These are phyloP conservation scores for Kuraishia hungarica DNA, from an alignment of 805 yeast species.

Conservation along the genomic window DNA sequence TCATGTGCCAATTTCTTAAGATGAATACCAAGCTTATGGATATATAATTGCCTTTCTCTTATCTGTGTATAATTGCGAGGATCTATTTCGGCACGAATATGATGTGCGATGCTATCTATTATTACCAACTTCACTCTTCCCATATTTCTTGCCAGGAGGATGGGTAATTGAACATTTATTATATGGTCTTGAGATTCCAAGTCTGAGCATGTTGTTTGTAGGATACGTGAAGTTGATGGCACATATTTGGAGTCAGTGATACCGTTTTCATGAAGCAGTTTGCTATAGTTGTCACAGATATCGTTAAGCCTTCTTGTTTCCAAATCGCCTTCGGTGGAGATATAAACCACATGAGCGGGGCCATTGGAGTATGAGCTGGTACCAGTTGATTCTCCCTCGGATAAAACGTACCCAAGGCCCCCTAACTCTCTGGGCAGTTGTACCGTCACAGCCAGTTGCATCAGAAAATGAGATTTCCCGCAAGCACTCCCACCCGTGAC, in stretches of 20 bases:
- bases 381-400: slow-evolving; percentile 3
- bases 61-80: slow-evolving; percentile 24
- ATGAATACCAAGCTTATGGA: slow-evolving; percentile 33
- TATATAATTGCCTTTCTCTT: slow-evolving; percentile 31
- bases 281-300: slow-evolving; percentile 21
- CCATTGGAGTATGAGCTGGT: not conserved
- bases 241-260: slow-evolving; percentile 14
- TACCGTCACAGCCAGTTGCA: slow-evolving; percentile 55
- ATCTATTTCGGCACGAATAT: slow-evolving; percentile 54
- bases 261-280: slow-evolving; percentile 25
- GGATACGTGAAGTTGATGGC: slow-evolving; percentile 32
- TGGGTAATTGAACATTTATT: slow-evolving; percentile 59
- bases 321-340: slow-evolving; percentile 70
- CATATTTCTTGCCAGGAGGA: slow-evolving; percentile 30
- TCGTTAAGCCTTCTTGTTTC: slow-evolving; percentile 59
- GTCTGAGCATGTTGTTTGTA: slow-evolving; percentile 50
- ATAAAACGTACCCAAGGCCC: slow-evolving; percentile 27
- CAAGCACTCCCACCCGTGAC: slow-evolving; percentile 77
- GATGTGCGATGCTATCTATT: slow-evolving; percentile 81
- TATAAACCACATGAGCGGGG: slow-evolving; percentile 46
- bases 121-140: slow-evolving; percentile 46
- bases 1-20: slow-evolving; percentile 40
- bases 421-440: slow-evolving; percentile 40
- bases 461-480: slow-evolving; percentile 77
- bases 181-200: slow-evolving; percentile 71